Evolutionary conservation across 2,329 filamentous ascomycete species (phyloP), one percentile per base, ranked within the genome.

Genomic region (Tolypocladium amazonense): DNA sequence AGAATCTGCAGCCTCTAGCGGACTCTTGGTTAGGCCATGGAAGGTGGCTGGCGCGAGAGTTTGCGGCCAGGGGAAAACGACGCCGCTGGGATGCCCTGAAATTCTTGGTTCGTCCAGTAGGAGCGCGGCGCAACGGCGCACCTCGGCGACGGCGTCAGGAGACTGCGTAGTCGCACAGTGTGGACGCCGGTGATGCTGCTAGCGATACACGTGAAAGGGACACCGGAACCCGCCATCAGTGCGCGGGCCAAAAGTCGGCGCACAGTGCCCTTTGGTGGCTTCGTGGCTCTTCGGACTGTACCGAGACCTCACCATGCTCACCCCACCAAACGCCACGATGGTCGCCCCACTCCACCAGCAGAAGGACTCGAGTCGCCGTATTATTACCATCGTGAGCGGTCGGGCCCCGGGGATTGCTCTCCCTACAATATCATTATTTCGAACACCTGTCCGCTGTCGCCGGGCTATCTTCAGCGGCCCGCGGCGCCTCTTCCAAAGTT

Each of bases 381-480:
- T 30, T 50, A 30, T 56, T 56, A n/a, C 55, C 55, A 58, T 58
- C 56, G 56, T 58, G 56, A 58, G 43, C 55, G 38, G 55, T n/a
- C 55, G 37, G n/a, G 37, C 25, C 38, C 55, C 15, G 38, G 23
- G n/a, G 37, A 43, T 43, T 45, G 37, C 23, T 20, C 35, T 30
- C 23, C 47, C 25, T 50, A 55, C 53, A 38, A 52, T 30, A 56
- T 15, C 35, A 12, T 27, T 39, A 27, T 56, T 56, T 35, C 33
- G 33, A 35, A 9, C 11, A 43, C 38, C 38, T 33, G 55, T 43
- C 5, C 14, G 20, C 50, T 4, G 18, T 15, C 20, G 50, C 50
- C 50, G 33, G 50, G 30, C 9, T 20, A 30, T 53, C 30, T 3
- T 33, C 18, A 12, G 3, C 47, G 18, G 20, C 27, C 14, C 7